Conservation (phyloP, 1,284 basidiomycete species). For the Cryptococcus sp. region DNA sequence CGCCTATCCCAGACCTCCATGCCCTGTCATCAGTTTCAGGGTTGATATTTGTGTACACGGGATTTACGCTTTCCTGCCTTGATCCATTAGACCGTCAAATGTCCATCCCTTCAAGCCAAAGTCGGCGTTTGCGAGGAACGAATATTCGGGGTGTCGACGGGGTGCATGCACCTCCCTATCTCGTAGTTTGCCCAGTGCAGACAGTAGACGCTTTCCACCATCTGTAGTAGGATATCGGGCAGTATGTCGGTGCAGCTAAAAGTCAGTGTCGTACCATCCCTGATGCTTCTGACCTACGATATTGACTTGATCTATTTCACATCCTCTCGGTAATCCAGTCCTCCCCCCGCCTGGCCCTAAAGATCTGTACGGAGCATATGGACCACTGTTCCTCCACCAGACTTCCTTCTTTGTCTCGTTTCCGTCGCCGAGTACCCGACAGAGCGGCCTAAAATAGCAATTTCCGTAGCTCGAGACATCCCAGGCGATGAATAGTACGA, state of each 20-base stretch:
- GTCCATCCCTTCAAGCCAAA: conserved; percentile 56
- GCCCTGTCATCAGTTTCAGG: conserved; percentile 14
- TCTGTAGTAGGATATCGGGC: conserved; percentile 68
- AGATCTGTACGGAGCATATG: conserved; percentile 31
- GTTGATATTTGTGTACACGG: neutral
- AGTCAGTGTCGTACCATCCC: no score
- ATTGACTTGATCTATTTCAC: conserved; percentile 40
- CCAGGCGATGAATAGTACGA: conserved; percentile 62
- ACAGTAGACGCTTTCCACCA: conserved; percentile 52
- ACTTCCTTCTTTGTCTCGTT: conserved; percentile 17
- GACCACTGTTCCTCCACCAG: conserved; percentile 33
- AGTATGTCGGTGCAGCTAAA: conserved; percentile 77
- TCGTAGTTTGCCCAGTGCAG: conserved; percentile 47
- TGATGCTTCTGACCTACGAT: conserved; percentile 23
- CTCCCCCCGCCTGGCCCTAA: conserved; percentile 19
- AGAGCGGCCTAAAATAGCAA: conserved; percentile 29
- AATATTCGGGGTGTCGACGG: conserved; percentile 50
- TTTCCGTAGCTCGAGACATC: conserved; percentile 54
- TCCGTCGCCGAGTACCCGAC: conserved; percentile 21
- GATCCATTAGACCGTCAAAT: conserved; percentile 59
- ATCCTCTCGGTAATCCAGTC: conserved; percentile 31
- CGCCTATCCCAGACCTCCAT: conserved; percentile 29
- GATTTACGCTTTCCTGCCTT: conserved; percentile 67
- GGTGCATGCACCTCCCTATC: conserved; percentile 44
- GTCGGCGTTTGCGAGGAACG: conserved; percentile 61